phyloP scores from a whole-genome alignment of 257 asterid genomes.

The Gentiana macrophylla region DNA sequence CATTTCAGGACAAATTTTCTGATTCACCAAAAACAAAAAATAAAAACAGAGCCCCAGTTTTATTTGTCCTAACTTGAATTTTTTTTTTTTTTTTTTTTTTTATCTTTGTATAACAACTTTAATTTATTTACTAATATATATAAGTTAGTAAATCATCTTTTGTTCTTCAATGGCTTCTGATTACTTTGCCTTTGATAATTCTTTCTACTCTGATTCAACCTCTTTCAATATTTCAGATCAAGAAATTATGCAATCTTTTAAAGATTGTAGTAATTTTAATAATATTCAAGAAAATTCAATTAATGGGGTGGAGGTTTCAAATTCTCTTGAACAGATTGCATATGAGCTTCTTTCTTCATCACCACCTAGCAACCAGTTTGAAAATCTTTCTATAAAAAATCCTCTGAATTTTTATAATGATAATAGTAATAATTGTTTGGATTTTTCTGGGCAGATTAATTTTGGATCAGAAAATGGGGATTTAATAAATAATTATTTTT shows the following conservation, averaged over 20 bases:
- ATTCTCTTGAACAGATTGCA: slow-evolving; percentile 29
- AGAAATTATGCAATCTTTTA: slow-evolving; percentile 24
- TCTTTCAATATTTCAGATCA: slow-evolving; percentile 13
- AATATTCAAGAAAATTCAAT: slow-evolving; percentile 19
- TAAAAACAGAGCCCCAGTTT: slow-evolving; percentile 4
- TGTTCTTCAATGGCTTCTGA: slow-evolving; percentile 51
- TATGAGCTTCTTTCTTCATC: slow-evolving; percentile 42
- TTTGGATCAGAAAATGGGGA: slow-evolving; percentile 9
- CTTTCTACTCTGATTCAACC: slow-evolving; percentile 33
- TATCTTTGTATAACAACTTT: not conserved
- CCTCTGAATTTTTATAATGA: slow-evolving; percentile 30
- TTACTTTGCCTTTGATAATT: slow-evolving; percentile 37
- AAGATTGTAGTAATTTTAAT: slow-evolving; percentile 10
- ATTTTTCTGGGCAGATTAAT: slow-evolving; percentile 20
- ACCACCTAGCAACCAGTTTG: slow-evolving; percentile 52
- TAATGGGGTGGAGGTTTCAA: slow-evolving; percentile 45
- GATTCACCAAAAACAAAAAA: slow-evolving; percentile 12
- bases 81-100: slow-evolving; percentile 12
- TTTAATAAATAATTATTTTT: slow-evolving; percentile 17
- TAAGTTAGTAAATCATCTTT: too few species aligned
- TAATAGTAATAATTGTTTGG: slow-evolving; percentile 11
- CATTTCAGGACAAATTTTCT: slow-evolving; percentile 21
- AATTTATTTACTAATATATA: slow-evolving; percentile 30
- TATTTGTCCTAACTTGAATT: slow-evolving; percentile 9
- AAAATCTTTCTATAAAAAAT: slow-evolving; percentile 24